phyloP scores from a whole-genome alignment of 2,329 filamentous ascomycete species.

The Podosphaera fusca region DNA sequence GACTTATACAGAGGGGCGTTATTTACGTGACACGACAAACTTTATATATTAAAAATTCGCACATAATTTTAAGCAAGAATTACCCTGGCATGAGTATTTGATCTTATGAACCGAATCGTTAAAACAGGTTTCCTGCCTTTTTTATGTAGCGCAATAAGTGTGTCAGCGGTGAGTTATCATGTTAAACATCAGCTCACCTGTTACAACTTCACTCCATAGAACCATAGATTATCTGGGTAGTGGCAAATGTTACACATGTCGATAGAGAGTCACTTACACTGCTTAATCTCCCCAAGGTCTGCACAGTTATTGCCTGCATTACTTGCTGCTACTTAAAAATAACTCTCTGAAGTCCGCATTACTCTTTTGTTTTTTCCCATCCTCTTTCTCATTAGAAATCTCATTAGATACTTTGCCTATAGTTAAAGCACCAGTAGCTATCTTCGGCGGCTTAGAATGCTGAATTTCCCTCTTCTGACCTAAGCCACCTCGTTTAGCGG shows the following conservation, averaged over 20 bases:
- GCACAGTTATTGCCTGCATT: constrained; percentile 1
- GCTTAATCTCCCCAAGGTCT: not conserved
- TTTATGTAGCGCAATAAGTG: not conserved
- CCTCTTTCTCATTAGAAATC: constrained; percentile 8
- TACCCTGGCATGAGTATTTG: not conserved
- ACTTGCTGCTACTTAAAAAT: constrained; percentile 12
- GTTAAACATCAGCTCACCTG: not conserved
- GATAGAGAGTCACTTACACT: not conserved
- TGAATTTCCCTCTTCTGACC: constrained; percentile 17
- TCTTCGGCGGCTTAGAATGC: constrained; percentile 6
- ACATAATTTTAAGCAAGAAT: not conserved
- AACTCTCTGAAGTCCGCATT: constrained; percentile 34
- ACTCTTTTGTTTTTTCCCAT: constrained; percentile 21
- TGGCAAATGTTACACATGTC: not conserved
- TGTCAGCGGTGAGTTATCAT: not conserved
- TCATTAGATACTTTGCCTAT: constrained; percentile 3
- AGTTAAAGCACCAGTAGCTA: constrained; percentile 1
- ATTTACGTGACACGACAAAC: not conserved
- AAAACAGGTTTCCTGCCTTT: not conserved
- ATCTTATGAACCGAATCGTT: not conserved
- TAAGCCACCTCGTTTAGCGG: constrained; percentile 17
- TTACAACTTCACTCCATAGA: not conserved
- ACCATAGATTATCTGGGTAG: not conserved
- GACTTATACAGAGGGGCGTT: not conserved
- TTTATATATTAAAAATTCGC: not conserved